Evolutionary conservation across 108 stramenopile species (phyloP).

Genomic region (Skeletonema marinoi): DNA sequence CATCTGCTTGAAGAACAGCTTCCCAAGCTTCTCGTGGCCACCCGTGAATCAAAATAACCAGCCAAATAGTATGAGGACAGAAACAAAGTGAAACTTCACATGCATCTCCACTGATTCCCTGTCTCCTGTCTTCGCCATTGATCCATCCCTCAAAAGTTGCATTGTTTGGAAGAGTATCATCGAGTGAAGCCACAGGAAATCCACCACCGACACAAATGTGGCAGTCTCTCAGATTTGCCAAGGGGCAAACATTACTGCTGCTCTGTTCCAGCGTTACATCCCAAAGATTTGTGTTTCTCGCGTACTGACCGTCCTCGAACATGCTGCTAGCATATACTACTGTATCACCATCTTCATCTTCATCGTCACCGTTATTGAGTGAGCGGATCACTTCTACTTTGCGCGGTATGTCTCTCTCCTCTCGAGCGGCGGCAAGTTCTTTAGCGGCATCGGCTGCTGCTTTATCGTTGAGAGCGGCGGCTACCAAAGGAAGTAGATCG

Average conservation of each 20-base stretch:
- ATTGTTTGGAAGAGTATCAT: neutral
- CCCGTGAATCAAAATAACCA: neutral
- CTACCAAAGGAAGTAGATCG: slow-evolving; percentile 1
- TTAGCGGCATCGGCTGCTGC: neutral
- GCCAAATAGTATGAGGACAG: neutral
- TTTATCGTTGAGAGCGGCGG: neutral
- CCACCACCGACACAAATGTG: slow-evolving; percentile 6
- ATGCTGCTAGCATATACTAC: neutral
- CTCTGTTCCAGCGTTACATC: neutral
- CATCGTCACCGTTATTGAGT: neutral
- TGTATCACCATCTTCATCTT: neutral
- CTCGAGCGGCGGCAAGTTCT: neutral
- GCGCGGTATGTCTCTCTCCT: neutral
- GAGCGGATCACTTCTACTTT: neutral
- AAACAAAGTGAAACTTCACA: neutral
- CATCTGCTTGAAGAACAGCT: neutral
- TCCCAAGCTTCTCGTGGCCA: slow-evolving; percentile 5
- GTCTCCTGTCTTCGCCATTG: neutral
- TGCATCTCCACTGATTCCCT: neutral
- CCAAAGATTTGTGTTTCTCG: neutral
- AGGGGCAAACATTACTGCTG: neutral
- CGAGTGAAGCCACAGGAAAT: neutral
- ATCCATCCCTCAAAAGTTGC: neutral
- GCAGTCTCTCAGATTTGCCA: neutral
- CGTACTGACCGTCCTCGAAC: slow-evolving; percentile 1